Percentiles rank a stretch among this genome's conserved stretches.
Conservation (phyloP, 805 yeast species). For the Blastobotrys robertii region DNA sequence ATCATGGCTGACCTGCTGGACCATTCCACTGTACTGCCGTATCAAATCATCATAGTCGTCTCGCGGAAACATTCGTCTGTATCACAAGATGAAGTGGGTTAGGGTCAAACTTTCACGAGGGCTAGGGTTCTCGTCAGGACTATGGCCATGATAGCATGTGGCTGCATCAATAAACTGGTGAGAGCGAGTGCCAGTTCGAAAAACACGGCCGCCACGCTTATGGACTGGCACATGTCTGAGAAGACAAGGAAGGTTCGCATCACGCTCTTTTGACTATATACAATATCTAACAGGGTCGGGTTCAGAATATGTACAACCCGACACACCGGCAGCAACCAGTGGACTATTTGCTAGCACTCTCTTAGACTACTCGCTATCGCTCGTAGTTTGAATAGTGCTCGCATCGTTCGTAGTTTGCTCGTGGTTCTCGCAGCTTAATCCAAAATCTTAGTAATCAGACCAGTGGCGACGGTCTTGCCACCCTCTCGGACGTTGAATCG, state of each 20-base stretch:
- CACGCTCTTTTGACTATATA: too few species aligned
- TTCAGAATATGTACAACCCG: not conserved
- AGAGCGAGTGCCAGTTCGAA: too few species aligned
- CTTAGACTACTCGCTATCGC: not conserved
- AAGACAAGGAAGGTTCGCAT: too few species aligned
- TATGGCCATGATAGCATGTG: not conserved
- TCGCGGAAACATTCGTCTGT: not conserved
- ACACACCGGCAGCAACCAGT: not conserved
- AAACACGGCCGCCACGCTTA: not conserved
- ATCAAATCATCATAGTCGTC: conserved; percentile 7
- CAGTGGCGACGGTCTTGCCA: conserved; percentile 98
- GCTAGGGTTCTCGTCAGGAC: not conserved
- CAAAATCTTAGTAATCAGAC: conserved; percentile 86
- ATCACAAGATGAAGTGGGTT: not conserved
- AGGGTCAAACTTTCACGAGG: not conserved
- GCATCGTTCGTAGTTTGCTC: not conserved
- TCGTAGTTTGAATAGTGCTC: too few species aligned
- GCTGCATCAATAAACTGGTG: too few species aligned
- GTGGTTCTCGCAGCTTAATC: too few species aligned
- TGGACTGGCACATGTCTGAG: too few species aligned
- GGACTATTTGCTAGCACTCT: not conserved
- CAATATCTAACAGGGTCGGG: not conserved
- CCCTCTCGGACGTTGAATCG: conserved; percentile 99
- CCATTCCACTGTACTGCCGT: conserved; percentile 6
- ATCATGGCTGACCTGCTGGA: conserved; percentile 1